Conservation (phyloP, 2,329 filamentous ascomycete genomes). For the Ascochyta viciae-villosae region DNA sequence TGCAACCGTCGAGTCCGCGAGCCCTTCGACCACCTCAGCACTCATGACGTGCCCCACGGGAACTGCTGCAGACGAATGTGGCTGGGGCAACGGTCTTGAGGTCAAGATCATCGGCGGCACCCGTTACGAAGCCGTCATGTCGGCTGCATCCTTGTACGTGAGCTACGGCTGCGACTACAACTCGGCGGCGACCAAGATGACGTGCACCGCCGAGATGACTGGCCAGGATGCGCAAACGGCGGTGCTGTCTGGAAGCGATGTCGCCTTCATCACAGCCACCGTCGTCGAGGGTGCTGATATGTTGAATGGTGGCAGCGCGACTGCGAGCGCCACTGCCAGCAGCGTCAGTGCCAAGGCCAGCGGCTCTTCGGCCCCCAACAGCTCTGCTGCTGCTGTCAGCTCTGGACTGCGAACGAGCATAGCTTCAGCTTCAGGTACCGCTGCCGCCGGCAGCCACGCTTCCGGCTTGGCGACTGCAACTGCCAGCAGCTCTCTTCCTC, state of each 20-base stretch:
- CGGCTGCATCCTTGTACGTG: conserved; percentile 24
- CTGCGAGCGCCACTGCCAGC: conserved; percentile 11
- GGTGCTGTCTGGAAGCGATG: conserved; percentile 24
- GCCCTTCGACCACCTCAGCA: conserved; percentile 32
- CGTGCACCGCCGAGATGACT: conserved; percentile 32
- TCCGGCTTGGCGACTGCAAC: conserved; percentile 13
- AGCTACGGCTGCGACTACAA: conserved; percentile 38
- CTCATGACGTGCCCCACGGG: conserved; percentile 32
- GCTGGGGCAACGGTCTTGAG: conserved; percentile 32
- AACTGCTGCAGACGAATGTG: conserved; percentile 30
- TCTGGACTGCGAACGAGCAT: conserved; percentile 14
- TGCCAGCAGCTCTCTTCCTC: conserved; percentile 14
- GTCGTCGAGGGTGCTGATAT: conserved; percentile 34
- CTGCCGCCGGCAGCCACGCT: conserved; percentile 12
- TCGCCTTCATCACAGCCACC: conserved; percentile 30
- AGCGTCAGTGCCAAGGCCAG: conserved; percentile 6
- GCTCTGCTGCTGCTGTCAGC: conserved; percentile 12
- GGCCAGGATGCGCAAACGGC: conserved; percentile 28
- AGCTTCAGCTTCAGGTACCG: conserved; percentile 13
- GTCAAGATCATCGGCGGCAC: conserved; percentile 22
- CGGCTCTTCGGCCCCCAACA: conserved; percentile 6
- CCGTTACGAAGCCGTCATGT: conserved; percentile 31
- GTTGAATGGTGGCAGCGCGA: conserved; percentile 25
- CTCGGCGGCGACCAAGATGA: conserved; percentile 28
- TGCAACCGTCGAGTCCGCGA: conserved; percentile 31